Conservation (phyloP, 129 eudicot genomes). For the Scalesia atractyloides region DNA sequence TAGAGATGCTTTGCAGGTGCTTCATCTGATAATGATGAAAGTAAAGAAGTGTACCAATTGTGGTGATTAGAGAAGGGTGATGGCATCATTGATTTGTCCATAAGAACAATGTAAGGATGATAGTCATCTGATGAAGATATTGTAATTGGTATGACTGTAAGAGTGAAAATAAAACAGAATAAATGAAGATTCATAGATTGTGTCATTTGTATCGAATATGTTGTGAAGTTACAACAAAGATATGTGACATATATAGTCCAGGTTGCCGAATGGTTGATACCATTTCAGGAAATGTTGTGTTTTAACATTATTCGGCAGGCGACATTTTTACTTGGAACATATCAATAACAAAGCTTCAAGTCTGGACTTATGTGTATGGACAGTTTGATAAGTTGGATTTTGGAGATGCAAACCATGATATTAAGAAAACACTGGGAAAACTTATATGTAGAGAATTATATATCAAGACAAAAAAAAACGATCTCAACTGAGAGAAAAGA, state of each 20-base stretch:
- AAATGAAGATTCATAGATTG: constrained; percentile 23
- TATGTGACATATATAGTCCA: not conserved
- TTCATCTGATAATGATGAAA: constrained; percentile 41
- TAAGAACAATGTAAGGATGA: constrained; percentile 46
- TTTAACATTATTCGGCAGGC: not conserved
- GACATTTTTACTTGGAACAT: constrained; percentile 22
- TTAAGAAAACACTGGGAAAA: constrained; percentile 14
- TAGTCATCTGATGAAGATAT: constrained; percentile 30
- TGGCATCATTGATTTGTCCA: constrained; percentile 56
- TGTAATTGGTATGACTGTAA: constrained; percentile 11
- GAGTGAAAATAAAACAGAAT: constrained; percentile 14
- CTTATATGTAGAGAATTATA: not conserved
- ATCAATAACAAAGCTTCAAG: constrained; percentile 30
- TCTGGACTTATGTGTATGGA: constrained; percentile 32
- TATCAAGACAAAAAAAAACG: too few relatives aligned
- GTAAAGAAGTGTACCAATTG: constrained; percentile 49
- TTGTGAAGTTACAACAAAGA: constrained; percentile 16
- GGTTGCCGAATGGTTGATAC: constrained; percentile 29
- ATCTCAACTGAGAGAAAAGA: too few relatives aligned
- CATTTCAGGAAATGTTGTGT: not conserved
- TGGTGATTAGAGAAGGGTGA: constrained; percentile 43
- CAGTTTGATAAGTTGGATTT: constrained; percentile 26
- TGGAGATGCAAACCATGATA: constrained; percentile 31
- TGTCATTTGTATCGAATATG: constrained; percentile 25
- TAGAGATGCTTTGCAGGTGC: constrained; percentile 38